A percentile compares a stretch with the other conserved stretches of the same genome.
Conservation (phyloP, 768 basidiomycete species). For the Termitomyces sp. region DNA sequence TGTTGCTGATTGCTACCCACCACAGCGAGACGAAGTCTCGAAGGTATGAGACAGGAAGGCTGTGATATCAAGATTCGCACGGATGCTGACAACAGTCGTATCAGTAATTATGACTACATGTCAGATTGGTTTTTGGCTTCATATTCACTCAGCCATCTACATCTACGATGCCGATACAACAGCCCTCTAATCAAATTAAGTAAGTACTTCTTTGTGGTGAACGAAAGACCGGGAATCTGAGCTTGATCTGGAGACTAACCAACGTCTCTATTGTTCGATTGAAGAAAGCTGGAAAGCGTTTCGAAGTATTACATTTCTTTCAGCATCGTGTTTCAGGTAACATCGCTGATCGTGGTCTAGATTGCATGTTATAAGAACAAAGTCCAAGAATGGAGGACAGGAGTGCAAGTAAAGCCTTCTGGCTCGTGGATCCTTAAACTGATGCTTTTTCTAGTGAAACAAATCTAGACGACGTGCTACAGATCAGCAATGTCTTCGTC, state of each 20-base stretch:
- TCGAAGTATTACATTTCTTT: constrained; percentile 58
- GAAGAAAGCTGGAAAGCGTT: constrained; percentile 96
- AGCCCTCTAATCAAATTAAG: constrained; percentile 92
- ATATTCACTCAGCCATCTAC: constrained; percentile 4
- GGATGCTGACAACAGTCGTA: constrained; percentile 4
- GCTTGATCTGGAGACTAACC: constrained; percentile 61
- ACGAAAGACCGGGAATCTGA: constrained; percentile 2
- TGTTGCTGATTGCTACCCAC: neutral
- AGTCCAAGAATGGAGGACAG: constrained; percentile 93
- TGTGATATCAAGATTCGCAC: constrained; percentile 12
- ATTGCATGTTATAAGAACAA: constrained; percentile 99
- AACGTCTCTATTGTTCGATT: constrained; percentile 96
- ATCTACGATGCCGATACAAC: constrained; percentile 57
- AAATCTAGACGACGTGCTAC: constrained; percentile 91
- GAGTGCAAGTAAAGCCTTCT: constrained; percentile 56
- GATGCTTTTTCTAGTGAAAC: constrained; percentile 59
- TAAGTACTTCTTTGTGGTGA: constrained; percentile 20
- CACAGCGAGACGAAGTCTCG: neutral
- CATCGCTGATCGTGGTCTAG: constrained; percentile 27
- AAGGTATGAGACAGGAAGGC: constrained; percentile 10
- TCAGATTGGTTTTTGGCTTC: neutral
- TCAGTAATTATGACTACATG: neutral
- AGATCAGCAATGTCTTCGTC: constrained; percentile 92
- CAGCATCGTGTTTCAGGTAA: neutral
- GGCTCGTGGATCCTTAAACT: neutral